phyloP scores from a whole-genome alignment of 2,329 filamentous ascomycete species.

The Ophiognomonia clavigignenti-juglandacearum region DNA sequence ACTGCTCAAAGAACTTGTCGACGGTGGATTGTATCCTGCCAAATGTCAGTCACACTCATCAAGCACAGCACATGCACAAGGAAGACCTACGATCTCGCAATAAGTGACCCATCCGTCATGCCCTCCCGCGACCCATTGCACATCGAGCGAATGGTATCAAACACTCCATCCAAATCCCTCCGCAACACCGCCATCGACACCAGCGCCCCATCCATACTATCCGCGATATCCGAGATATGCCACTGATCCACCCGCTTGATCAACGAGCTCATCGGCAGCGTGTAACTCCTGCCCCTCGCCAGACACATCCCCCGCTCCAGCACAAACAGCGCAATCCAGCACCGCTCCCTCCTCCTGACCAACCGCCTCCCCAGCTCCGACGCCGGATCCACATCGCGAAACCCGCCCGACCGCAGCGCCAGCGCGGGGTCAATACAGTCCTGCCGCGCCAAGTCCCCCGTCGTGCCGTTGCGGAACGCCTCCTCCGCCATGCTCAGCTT shows the following conservation, averaged over 20 bases:
- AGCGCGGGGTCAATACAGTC: slow-evolving; percentile 65
- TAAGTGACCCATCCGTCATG: slow-evolving; percentile 43
- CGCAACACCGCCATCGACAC: slow-evolving; percentile 67
- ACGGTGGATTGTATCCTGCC: slow-evolving; percentile 52
- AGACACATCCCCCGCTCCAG: slow-evolving; percentile 69
- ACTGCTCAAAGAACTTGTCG: slow-evolving; percentile 60
- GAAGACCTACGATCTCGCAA: slow-evolving; percentile 46
- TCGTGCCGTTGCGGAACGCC: slow-evolving; percentile 39
- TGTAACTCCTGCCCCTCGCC: slow-evolving; percentile 64
- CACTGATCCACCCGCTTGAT: slow-evolving; percentile 65
- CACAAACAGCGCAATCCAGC: slow-evolving; percentile 69
- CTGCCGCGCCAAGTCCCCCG: slow-evolving; percentile 49
- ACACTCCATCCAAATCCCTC: slow-evolving; percentile 57
- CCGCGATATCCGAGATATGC: slow-evolving; percentile 59
- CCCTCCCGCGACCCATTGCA: slow-evolving; percentile 52
- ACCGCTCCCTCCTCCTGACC: slow-evolving; percentile 60
- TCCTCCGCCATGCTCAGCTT: slow-evolving; percentile 58
- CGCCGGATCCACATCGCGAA: slow-evolving; percentile 54
- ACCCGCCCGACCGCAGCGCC: slow-evolving; percentile 64
- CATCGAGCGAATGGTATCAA: slow-evolving; percentile 51
- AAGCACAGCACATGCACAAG: fast-evolving
- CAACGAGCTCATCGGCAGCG: slow-evolving; percentile 60
- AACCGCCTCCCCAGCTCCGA: slow-evolving; percentile 58
- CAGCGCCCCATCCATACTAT: slow-evolving; percentile 65
- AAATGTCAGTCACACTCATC: slow-evolving; percentile 18